Evolutionary conservation across 106 monocot species (phyloP), one percentile per base, ranked within the genome.

Genomic region (Dendrobium chrysotoxum): DNA sequence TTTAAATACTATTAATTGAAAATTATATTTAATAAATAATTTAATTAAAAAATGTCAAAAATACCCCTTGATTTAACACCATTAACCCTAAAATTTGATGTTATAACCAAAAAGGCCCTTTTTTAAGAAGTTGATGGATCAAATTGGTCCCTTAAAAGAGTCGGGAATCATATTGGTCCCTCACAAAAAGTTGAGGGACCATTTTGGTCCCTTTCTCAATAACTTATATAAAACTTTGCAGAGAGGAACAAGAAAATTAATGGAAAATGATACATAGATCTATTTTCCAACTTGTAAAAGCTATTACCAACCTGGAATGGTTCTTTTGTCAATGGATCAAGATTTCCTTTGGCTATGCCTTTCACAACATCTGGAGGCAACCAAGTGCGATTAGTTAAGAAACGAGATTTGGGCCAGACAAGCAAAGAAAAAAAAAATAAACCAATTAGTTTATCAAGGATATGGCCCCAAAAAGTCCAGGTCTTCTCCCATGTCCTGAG

Each of bases 401-500:
- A 84, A 70, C 72, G 30, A 35, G 25, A 2, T 11, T 35, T 70
- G 35, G 13, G 4, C 15, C 3, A 70, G 70, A 35, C 2, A 76
- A 1, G 5, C 40, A 82, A 5, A 25, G 21, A 47, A 1, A 35
- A 0, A 17, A 71, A 71, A 75, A 78, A 82, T 42, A 80, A 66
- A 26, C n/a, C 21, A 7, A 80, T 47, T 41, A 81, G 18, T 18
- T 82, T 77, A 13, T 76, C 25, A 88, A 98, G 98, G 98, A 98
- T 98, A 98, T 98, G 98, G 98, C 73, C 98, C 98, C 58, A 98
- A 83, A 87, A 93, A 98, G 23, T 98, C 92, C 81, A 88, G 89
- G 50, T 98, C 94, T 74, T 86, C 75, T 44, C 41, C 77, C 78
- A 85, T 58, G 50, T 77, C 87, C 39, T 84, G 58, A 80, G 95